Evolutionary conservation across 164 flowering plant species (phyloP).

Genomic region (Brasenia schreberi): DNA sequence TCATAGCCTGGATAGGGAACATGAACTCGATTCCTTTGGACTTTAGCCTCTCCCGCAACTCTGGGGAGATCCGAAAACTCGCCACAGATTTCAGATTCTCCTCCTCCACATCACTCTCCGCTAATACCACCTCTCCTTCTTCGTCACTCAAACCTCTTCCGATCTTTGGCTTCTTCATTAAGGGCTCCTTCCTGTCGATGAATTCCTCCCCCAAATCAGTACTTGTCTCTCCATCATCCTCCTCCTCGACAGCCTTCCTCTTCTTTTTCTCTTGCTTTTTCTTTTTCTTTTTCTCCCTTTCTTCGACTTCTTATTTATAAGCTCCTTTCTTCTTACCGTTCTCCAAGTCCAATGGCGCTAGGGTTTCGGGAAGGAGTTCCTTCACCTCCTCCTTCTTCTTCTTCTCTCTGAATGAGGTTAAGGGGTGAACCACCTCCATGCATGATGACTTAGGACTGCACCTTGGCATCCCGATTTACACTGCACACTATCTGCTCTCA

Average conservation of each 20-base stretch:
- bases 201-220: slow-evolving; percentile 8
- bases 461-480: too few species aligned
- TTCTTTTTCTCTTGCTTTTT: slow-evolving; percentile 8
- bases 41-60: slow-evolving; percentile 44
- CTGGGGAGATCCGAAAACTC: slow-evolving; percentile 53
- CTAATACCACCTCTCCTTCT: slow-evolving; percentile 11
- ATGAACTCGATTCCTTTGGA: slow-evolving; percentile 60
- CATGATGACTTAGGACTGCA: too few species aligned
- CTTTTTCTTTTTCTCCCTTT: slow-evolving; percentile 4
- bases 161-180: slow-evolving; percentile 24
- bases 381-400: slow-evolving; percentile 5
- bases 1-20: slow-evolving; percentile 90
- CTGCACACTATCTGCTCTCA: too few species aligned
- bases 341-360: neutral
- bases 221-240: slow-evolving; percentile 11
- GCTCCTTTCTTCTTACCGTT: slow-evolving; percentile 4
- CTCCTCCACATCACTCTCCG: slow-evolving; percentile 3
- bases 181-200: neutral
- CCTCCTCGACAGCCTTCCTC: slow-evolving; percentile 8
- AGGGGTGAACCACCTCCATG: too few species aligned
- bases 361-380: neutral
- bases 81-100: slow-evolving; percentile 46
- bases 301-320: neutral
- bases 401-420: neutral
- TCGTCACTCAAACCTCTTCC: slow-evolving; percentile 12